phyloP scores from a whole-genome alignment of 768 basidiomycete species.

The Termitomyces sp. region DNA sequence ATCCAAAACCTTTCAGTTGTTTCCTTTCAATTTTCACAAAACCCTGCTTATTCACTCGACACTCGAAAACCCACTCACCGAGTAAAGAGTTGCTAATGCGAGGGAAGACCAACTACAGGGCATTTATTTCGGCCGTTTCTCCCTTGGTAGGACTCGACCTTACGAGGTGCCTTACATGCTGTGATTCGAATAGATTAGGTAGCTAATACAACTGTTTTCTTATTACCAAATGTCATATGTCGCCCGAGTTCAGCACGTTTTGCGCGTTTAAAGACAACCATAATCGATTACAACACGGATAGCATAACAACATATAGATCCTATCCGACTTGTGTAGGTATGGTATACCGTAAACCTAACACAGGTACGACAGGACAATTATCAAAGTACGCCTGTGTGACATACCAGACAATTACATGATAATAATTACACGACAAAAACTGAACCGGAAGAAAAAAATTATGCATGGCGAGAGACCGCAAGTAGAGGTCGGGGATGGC shows the following conservation, averaged over 20 bases:
- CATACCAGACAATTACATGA: not conserved
- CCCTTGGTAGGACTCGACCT: slow-evolving; percentile 38
- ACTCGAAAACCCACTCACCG: slow-evolving; percentile 34
- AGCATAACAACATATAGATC: not conserved
- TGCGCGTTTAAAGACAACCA: not conserved
- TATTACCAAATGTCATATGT: too few relatives aligned
- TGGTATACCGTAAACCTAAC: slow-evolving; percentile 2
- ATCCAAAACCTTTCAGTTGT: too few relatives aligned
- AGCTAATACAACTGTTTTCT: too few relatives aligned
- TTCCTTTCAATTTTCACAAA: too few relatives aligned
- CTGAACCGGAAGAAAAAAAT: not conserved
- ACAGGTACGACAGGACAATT: not conserved
- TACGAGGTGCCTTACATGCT: slow-evolving; percentile 59
- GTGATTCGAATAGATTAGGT: not conserved
- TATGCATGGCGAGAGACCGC: not conserved
- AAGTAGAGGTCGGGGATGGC: not conserved
- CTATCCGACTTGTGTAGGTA: not conserved
- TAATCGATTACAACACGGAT: not conserved
- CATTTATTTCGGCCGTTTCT: slow-evolving; percentile 57
- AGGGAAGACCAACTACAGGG: slow-evolving; percentile 41
- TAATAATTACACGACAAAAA: not conserved
- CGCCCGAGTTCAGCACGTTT: too few relatives aligned
- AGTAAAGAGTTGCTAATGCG: slow-evolving; percentile 46
- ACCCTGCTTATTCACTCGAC: slow-evolving; percentile 42
- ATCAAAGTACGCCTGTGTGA: too few relatives aligned